phyloP scores from a whole-genome alignment of 768 basidiomycete species.

The Hydnomerulius pinastri region DNA sequence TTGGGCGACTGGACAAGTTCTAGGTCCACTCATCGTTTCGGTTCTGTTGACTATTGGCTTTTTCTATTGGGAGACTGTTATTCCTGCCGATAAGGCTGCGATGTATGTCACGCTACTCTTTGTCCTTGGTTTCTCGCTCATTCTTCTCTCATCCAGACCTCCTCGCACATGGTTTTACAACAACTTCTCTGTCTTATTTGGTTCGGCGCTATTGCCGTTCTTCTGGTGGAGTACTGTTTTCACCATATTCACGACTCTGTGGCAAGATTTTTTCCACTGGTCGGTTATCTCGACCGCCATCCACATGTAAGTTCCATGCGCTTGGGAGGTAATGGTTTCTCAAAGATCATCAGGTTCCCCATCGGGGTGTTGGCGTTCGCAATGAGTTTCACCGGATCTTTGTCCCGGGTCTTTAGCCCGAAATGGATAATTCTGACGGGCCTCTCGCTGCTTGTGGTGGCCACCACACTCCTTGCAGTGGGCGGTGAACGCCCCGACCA shows the following conservation, averaged over 20 bases:
- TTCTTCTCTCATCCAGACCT: conserved; percentile 22
- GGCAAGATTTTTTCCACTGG: conserved; percentile 40
- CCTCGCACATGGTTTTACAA: conserved; percentile 38
- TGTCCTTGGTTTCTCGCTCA: neutral
- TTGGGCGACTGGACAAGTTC: conserved; percentile 46
- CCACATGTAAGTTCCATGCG: conserved; percentile 31
- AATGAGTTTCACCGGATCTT: conserved; percentile 35
- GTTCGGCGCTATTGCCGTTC: conserved; percentile 32
- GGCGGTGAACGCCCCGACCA: conserved; percentile 37
- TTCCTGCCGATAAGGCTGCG: conserved; percentile 41
- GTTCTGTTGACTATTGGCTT: conserved; percentile 40
- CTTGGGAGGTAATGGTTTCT: conserved; percentile 7
- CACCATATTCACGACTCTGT: conserved; percentile 32
- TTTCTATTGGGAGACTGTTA: conserved; percentile 45
- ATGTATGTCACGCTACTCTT: conserved; percentile 25
- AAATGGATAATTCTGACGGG: conserved; percentile 46
- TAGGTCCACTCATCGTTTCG: conserved; percentile 48
- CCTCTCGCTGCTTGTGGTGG: conserved; percentile 34
- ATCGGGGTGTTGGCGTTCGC: conserved; percentile 38
- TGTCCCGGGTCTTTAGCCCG: conserved; percentile 35
- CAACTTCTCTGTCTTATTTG: conserved; percentile 37
- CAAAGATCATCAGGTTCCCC: conserved; percentile 29
- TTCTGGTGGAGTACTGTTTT: conserved; percentile 37
- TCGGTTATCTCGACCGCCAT: conserved; percentile 34
- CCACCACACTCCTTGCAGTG: conserved; percentile 43